These are phyloP conservation scores for Boletus vinaceobasis DNA, from an alignment of 768 basidiomycete genomes.

Conservation along the genomic window DNA sequence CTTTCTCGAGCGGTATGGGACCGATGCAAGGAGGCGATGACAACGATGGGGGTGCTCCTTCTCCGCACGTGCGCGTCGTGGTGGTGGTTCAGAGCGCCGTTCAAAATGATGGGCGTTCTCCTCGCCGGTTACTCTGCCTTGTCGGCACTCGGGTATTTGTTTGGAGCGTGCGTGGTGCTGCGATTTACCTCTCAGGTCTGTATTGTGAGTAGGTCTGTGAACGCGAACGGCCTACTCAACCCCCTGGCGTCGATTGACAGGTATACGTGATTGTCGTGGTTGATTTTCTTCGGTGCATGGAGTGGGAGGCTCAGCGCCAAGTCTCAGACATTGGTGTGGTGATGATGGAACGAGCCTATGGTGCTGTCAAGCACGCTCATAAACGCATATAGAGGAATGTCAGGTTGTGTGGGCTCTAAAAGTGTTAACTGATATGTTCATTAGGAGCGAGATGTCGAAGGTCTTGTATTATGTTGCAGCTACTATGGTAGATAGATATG, in stretches of 20 bases:
- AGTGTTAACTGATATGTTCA: too few species aligned
- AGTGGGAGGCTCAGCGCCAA: conserved; percentile 9
- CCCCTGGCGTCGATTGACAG: too few species aligned
- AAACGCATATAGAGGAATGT: too few species aligned
- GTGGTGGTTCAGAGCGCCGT: conserved; percentile 11
- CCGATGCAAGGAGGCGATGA: too few species aligned
- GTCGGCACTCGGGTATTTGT: background rate
- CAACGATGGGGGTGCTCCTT: background rate
- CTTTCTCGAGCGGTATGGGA: background rate
- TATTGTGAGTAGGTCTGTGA: background rate
- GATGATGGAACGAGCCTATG: too few species aligned
- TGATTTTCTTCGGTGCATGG: conserved; percentile 5
- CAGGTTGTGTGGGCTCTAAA: too few species aligned
- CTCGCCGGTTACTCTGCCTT: background rate
- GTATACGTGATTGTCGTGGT: background rate
- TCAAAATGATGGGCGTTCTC: background rate
- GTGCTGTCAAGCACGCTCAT: too few species aligned
- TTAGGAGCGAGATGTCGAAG: too few species aligned
- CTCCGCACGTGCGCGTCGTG: background rate
- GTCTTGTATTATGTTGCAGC: background rate
- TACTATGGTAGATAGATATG: too few species aligned
- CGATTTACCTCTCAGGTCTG: background rate
- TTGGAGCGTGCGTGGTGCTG: background rate
- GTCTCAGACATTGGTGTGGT: background rate
- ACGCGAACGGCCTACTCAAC: too few species aligned